These are phyloP conservation scores for Brassica rapa DNA, from an alignment of 345 rosid species.

Conservation along the genomic window DNA sequence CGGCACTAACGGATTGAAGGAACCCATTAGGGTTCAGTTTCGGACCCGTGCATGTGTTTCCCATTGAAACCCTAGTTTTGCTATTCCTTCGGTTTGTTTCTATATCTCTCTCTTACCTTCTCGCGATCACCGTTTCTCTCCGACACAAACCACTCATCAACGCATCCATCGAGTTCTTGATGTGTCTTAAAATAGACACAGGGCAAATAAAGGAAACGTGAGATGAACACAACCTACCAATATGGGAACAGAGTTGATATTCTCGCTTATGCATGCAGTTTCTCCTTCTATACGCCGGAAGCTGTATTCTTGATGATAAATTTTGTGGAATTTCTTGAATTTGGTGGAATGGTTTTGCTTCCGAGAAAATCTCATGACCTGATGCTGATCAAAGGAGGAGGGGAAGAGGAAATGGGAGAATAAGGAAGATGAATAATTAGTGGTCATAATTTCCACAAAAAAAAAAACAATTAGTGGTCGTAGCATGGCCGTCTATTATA, in stretches of 20 bases:
- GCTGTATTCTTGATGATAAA: slow-evolving; percentile 1
- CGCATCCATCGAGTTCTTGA: slow-evolving; percentile 14
- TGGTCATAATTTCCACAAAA: not conserved
- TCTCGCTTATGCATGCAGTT: not conserved
- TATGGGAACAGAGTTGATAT: not conserved
- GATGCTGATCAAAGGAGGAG: slow-evolving; percentile 30
- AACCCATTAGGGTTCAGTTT: slow-evolving; percentile 66
- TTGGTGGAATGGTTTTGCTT: slow-evolving; percentile 11
- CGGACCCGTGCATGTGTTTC: slow-evolving; percentile 92
- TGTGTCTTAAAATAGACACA: slow-evolving; percentile 23
- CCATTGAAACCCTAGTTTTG: slow-evolving; percentile 58
- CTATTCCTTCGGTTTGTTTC: slow-evolving; percentile 2
- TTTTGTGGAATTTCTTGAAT: not conserved
- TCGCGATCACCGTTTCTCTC: not conserved
- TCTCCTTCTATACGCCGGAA: slow-evolving; percentile 15
- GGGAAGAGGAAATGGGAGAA: slow-evolving; percentile 9
- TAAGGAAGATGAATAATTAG: slow-evolving; percentile 8
- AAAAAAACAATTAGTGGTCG: not conserved
- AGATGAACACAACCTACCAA: slow-evolving; percentile 9
- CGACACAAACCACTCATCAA: not conserved
- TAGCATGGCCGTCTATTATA: slow-evolving; percentile 31
- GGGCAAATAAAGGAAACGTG: slow-evolving; percentile 10
- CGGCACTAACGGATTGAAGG: slow-evolving; percentile 74
- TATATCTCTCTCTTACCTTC: not conserved
- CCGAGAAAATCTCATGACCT: slow-evolving; percentile 30